Evolutionary conservation across 2,329 filamentous ascomycete genomes (phyloP).

Genomic region (Neobulgaria alba): DNA sequence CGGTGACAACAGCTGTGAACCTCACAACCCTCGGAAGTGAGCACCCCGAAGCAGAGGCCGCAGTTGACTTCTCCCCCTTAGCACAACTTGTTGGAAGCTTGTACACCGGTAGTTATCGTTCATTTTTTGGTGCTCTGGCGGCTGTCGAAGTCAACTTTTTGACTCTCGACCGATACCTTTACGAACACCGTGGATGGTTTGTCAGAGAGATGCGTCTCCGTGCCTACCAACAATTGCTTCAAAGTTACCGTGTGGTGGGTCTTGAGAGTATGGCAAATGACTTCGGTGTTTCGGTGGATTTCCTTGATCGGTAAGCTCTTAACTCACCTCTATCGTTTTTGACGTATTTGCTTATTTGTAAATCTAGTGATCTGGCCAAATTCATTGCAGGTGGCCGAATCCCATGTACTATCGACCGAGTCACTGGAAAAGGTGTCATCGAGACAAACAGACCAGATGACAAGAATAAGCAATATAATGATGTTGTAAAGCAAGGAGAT

Average conservation of each 20-base stretch:
- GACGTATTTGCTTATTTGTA: not conserved
- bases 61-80: slow-evolving; percentile 83
- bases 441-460: slow-evolving; percentile 97
- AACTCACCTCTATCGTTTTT: not conserved
- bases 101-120: slow-evolving; percentile 89
- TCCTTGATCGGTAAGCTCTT: slow-evolving; percentile 74
- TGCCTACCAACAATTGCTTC: slow-evolving; percentile 92
- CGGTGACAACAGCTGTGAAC: slow-evolving; percentile 66
- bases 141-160: slow-evolving; percentile 91
- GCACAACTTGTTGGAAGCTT: slow-evolving; percentile 82
- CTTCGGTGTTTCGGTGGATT: slow-evolving; percentile 95
- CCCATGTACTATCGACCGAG: slow-evolving; percentile 93
- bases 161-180: slow-evolving; percentile 86
- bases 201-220: slow-evolving; percentile 96
- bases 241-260: slow-evolving; percentile 96
- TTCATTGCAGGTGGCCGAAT: slow-evolving; percentile 95
- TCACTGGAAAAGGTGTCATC: slow-evolving; percentile 92
- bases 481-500: slow-evolving; percentile 95
- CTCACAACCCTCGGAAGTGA: slow-evolving; percentile 72
- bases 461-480: slow-evolving; percentile 99
- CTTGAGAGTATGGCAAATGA: slow-evolving; percentile 94
- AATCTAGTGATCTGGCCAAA: slow-evolving; percentile 74
- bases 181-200: slow-evolving; percentile 95
- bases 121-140: slow-evolving; percentile 84
- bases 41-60: slow-evolving; percentile 68